Evolutionary conservation across 1,284 basidiomycete species (phyloP).

Genomic region (Stygiomarasmius scandens): DNA sequence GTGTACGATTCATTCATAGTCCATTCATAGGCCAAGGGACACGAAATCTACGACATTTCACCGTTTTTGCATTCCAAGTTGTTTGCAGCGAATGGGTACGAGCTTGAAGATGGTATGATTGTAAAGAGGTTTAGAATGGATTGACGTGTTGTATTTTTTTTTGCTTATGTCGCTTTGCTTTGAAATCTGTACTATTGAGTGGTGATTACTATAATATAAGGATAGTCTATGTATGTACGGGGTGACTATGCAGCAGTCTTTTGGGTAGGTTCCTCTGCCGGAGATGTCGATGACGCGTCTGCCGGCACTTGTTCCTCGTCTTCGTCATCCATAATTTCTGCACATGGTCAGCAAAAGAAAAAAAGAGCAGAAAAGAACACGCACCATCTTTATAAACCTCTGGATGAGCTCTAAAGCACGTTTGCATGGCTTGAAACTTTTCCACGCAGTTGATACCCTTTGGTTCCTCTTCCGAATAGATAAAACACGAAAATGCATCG

Average conservation of each 20-base stretch:
- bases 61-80: constrained; percentile 87
- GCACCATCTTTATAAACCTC: constrained; percentile 93
- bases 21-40: constrained; percentile 77
- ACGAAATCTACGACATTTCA: constrained; percentile 90
- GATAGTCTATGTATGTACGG: neutral
- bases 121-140: constrained; percentile 67
- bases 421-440: constrained; percentile 97
- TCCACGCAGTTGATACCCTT: constrained; percentile 99
- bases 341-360: constrained; percentile 10
- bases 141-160: constrained; percentile 13
- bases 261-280: neutral
- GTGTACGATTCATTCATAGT: too few species aligned
- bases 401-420: constrained; percentile 95
- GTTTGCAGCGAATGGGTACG: constrained; percentile 92
- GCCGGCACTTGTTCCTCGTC: constrained; percentile 34
- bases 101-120: constrained; percentile 61
- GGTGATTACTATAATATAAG: constrained; percentile 2
- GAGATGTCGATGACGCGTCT: constrained; percentile 16
- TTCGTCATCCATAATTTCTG: constrained; percentile 65
- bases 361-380: constrained; percentile 26
- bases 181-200: constrained; percentile 5
- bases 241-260: neutral
- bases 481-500: constrained; percentile 96
- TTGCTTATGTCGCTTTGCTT: constrained; percentile 2
- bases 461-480: constrained; percentile 92